Conservation (phyloP, 2,329 filamentous ascomycete species). For the Claviceps sorghi region DNA sequence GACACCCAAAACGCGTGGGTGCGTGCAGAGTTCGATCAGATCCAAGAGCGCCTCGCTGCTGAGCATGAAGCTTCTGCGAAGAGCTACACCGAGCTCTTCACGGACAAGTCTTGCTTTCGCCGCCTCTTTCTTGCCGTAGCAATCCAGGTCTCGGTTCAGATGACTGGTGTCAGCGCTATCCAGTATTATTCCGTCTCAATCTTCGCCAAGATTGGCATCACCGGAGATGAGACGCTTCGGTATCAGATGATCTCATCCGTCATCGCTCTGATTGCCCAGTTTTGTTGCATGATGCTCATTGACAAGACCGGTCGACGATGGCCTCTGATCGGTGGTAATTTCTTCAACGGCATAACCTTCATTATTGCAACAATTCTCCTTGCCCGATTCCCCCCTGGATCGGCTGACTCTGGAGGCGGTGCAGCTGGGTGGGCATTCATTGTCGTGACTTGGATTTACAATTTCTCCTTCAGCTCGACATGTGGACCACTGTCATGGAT, state of each 20-base stretch:
- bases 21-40: neutral
- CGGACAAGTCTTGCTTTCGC: neutral
- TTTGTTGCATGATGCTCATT: neutral
- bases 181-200: neutral
- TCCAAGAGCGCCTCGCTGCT: neutral
- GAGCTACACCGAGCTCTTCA: neutral
- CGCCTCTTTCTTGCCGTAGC: neutral
- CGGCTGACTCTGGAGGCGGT: neutral
- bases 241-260: conserved; percentile 1
- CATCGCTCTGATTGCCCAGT: neutral
- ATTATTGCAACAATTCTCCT: neutral
- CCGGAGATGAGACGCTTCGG: neutral
- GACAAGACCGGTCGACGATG: neutral
- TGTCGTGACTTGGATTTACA: neutral
- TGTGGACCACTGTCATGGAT: neutral
- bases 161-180: neutral
- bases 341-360: neutral
- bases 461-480: neutral
- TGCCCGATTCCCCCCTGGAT: neutral
- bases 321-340: neutral
- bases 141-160: neutral
- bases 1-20: neutral
- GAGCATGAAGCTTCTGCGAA: neutral
- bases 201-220: conserved; percentile 1
- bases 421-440: neutral